Evolutionary conservation across 768 basidiomycete genomes (phyloP), one percentile per base, ranked within the genome.

Genomic region (Xanthoconium stramineum): DNA sequence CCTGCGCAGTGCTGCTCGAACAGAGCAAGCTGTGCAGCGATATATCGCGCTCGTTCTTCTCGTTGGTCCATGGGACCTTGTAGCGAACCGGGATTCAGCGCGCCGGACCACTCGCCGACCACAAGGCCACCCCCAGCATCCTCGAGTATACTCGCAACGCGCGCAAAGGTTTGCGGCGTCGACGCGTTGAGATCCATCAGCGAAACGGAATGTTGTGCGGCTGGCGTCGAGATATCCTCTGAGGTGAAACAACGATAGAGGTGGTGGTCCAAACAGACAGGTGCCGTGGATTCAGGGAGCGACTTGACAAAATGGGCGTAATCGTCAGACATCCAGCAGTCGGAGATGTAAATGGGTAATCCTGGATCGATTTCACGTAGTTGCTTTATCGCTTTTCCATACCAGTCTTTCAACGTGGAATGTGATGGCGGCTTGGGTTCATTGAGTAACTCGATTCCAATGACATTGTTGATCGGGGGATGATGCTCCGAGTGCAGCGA

Each of bases 71-170:
- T 68, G 42, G 69, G 72, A 12, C 81, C 81, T 17, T 76, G 74
- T 8, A 89, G 69, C 5, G 84, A 86, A 0, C 79, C 76, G 0
- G 84, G 83, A 64, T 90, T 86, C 35, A 94, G 71, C 0, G 84
- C 88, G 0, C 84, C 90, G 4, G 85, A 88, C 84, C 87, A 93
- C 64, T 94, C 91, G 7, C 85, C 91, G 0, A 93, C 77, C 30
- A 93, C 74, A 7, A 94, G 57, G 6, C 72, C 78, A 20, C 84
- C 84, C 24, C 77, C 78, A 29, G 61, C 76, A 55, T 52, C 67
- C 56, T 60, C 72, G 20, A 70, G 74, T 57, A 70, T 61, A 15
- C 64, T 57, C 19, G 75, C 55, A 3, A 72, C 73, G 11, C 74
- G 75, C 13, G 76, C 70, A 36, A 81, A 78, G 50, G 68, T 77